These are phyloP conservation scores for Oidiodendron maius DNA, from an alignment of 495 filamentous ascomycete genomes.

Conservation along the genomic window DNA sequence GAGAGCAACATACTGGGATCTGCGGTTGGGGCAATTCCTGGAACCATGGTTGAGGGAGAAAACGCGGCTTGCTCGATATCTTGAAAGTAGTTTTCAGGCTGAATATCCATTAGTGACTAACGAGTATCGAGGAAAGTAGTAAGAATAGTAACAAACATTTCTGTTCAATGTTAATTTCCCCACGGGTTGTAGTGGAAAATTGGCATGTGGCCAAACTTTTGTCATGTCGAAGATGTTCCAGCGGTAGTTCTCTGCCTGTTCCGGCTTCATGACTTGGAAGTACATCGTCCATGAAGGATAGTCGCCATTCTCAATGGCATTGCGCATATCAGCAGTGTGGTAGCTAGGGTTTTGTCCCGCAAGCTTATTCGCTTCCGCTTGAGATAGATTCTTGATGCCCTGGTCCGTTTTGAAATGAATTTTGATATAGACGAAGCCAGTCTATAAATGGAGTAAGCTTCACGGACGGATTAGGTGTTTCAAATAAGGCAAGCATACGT, in stretches of 20 bases:
- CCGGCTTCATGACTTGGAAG: slow-evolving; percentile 52
- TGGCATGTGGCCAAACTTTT: slow-evolving; percentile 63
- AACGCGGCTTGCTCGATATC: slow-evolving; percentile 84
- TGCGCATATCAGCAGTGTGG: slow-evolving; percentile 55
- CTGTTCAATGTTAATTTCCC: slow-evolving; percentile 65
- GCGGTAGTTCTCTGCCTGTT: slow-evolving; percentile 53
- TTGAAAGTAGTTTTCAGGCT: slow-evolving; percentile 59
- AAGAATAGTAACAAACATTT: slow-evolving; percentile 36
- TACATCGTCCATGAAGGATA: slow-evolving; percentile 58
- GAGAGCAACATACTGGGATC: slow-evolving; percentile 30
- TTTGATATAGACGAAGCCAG: slow-evolving; percentile 49
- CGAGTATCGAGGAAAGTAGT: neutral
- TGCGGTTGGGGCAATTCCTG: slow-evolving; percentile 56
- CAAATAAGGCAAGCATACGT: too few species aligned
- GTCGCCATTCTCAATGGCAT: slow-evolving; percentile 47
- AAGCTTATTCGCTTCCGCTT: slow-evolving; percentile 42
- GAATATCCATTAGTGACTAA: too few species aligned
- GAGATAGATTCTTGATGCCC: slow-evolving; percentile 52
- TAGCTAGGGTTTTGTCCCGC: slow-evolving; percentile 54
- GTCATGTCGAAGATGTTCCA: slow-evolving; percentile 64
- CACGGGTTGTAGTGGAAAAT: slow-evolving; percentile 61
- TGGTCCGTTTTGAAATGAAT: slow-evolving; percentile 60
- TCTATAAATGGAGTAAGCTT: too few species aligned
- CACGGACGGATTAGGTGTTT: too few species aligned
- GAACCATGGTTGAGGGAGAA: slow-evolving; percentile 68